phyloP scores from a whole-genome alignment of 768 basidiomycete genomes.

The Trametes sanguinea region DNA sequence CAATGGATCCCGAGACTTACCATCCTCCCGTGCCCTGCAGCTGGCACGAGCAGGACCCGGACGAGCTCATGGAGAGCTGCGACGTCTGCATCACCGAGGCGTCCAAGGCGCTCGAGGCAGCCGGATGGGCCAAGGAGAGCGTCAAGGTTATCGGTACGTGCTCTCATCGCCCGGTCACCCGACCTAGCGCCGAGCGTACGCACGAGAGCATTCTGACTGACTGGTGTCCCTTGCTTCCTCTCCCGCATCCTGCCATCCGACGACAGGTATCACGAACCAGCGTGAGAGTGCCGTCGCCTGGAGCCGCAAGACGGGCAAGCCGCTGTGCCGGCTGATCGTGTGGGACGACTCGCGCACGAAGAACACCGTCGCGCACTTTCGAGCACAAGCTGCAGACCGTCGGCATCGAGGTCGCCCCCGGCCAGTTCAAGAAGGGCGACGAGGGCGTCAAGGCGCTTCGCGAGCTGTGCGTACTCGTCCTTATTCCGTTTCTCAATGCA shows the following conservation, averaged over 20 bases:
- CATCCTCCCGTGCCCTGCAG: conserved; percentile 38
- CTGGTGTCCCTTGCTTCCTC: conserved; percentile 27
- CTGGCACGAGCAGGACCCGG: conserved; percentile 95
- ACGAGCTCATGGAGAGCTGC: conserved; percentile 76
- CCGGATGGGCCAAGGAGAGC: conserved; percentile 78
- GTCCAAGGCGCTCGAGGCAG: conserved; percentile 65
- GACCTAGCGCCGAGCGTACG: conserved; percentile 2
- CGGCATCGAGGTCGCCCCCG: conserved; percentile 72
- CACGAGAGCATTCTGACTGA: conserved; percentile 6
- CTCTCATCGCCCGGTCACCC: conserved; percentile 2
- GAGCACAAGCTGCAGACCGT: conserved; percentile 68
- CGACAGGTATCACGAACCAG: conserved; percentile 90
- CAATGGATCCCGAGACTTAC: neutral
- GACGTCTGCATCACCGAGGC: conserved; percentile 76
- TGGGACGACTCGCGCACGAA: conserved; percentile 97
- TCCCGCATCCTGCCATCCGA: conserved; percentile 13
- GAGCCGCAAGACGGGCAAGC: conserved; percentile 88
- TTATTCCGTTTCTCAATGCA: neutral
- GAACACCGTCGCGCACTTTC: conserved; percentile 77
- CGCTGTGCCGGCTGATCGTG: conserved; percentile 86
- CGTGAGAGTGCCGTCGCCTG: conserved; percentile 95
- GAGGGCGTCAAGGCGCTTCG: conserved; percentile 67
- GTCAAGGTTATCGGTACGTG: conserved; percentile 88
- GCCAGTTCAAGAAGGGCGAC: conserved; percentile 67
- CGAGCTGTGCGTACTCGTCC: conserved; percentile 56